Evolutionary conservation across 345 rosid genomes (phyloP).

Genomic region (Arabidopsis arenosa): DNA sequence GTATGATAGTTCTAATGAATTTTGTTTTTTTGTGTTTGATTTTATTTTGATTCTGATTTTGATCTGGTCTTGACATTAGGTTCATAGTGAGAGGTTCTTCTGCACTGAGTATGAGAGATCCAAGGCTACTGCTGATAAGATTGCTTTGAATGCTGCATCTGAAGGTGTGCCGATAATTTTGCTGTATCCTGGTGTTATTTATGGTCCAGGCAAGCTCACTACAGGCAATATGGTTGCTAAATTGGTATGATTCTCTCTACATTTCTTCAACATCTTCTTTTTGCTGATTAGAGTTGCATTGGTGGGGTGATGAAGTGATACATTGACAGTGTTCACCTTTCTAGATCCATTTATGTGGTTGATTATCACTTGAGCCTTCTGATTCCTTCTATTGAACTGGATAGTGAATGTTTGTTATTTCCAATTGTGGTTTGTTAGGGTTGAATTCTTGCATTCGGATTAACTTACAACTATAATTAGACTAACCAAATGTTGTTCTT

Average conservation of each 20-base stretch:
- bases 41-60: neutral
- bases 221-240: constrained; percentile 73
- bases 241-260: constrained; percentile 57
- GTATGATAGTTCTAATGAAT: constrained; percentile 38
- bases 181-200: constrained; percentile 86
- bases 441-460: neutral
- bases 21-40: constrained; percentile 3
- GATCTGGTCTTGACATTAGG: constrained; percentile 41
- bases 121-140: constrained; percentile 73
- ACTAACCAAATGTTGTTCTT: constrained; percentile 24
- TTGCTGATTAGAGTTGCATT: neutral
- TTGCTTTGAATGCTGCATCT: constrained; percentile 67
- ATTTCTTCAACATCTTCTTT: neutral
- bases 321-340: neutral
- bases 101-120: constrained; percentile 91
- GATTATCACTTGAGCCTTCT: neutral
- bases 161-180: constrained; percentile 75
- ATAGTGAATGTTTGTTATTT: neutral
- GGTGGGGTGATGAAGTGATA: neutral
- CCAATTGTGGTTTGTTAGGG: neutral
- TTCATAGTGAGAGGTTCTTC: constrained; percentile 67
- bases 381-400: neutral
- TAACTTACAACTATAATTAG: constrained; percentile 2
- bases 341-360: neutral
- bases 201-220: constrained; percentile 85